A percentile compares a stretch with the other conserved stretches of the same genome.
phyloP scores from a whole-genome alignment of 1,284 basidiomycete species.

The Moesziomyces parantarcticus region DNA sequence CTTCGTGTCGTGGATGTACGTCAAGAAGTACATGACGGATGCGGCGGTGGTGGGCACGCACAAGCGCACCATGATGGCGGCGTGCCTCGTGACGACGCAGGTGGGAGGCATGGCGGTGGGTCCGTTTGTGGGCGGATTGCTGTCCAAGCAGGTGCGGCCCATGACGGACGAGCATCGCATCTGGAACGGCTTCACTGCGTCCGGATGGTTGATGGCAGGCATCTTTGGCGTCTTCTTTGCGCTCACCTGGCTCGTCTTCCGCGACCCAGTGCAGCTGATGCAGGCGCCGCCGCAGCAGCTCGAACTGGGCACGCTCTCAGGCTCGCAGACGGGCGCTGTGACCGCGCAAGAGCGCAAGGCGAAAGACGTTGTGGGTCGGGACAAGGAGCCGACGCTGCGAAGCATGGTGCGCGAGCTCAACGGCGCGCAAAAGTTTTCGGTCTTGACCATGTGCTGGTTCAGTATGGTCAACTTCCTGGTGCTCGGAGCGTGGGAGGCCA shows the following conservation, averaged over 20 bases:
- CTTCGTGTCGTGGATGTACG: conserved; percentile 47
- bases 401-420: conserved; percentile 36
- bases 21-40: conserved; percentile 51
- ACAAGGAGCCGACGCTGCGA: conserved; percentile 17
- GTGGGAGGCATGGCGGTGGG: conserved; percentile 51
- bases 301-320: background rate
- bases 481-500: conserved; percentile 52
- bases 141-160: conserved; percentile 29
- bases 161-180: conserved; percentile 35
- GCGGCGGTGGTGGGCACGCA: conserved; percentile 33
- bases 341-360: no score
- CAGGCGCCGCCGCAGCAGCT: no score
- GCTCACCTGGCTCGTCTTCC: conserved; percentile 24
- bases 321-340: no score
- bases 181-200: conserved; percentile 49
- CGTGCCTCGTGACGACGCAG: conserved; percentile 49
- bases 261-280: conserved; percentile 15
- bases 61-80: conserved; percentile 47
- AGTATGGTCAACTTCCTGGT: conserved; percentile 52
- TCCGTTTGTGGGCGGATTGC: conserved; percentile 38
- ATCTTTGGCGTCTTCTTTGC: conserved; percentile 35
- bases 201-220: conserved; percentile 49
- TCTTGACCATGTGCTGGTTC: conserved; percentile 53
- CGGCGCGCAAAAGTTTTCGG: conserved; percentile 34
- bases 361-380: background rate